Base-by-base conservation (phyloP, 140 eudicot species). In the Ambrosia hybrid region DNA sequence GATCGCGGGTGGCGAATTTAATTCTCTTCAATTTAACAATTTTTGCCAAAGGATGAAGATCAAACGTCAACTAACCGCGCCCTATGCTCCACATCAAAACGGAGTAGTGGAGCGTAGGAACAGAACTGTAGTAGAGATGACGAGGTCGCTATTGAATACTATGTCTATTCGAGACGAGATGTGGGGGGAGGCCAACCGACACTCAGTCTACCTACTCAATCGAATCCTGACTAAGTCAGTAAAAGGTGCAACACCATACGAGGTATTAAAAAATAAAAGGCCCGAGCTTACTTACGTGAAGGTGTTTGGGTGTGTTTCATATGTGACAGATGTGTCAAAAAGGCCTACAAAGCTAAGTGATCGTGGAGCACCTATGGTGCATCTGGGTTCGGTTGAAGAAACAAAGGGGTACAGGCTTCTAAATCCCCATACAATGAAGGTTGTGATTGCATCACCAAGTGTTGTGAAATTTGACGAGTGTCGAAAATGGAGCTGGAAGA, bases 41-140 rank as follows among this genome's bases (percentile, higher is more conserved):
- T 30, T 30, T 2, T 30, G 34, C 34, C 34, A 30, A 30, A 30
- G 34, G 34, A 6, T 5, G 11, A 11, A 46, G 11, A 15, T 65
- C 39, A 14, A 43, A 45, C 14, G n/a, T 0, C 14, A 65, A 12
- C 56, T 46, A 64, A 64, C 69, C 1, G n/a, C 69, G 1, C 69
- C 69, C 4, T n/a, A 64, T 14, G 3, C 69, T 5, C 69, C 51
- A 0, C 52, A 64, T 3, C 69, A 64, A 39, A 64, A 64, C 51
- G 52, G 30, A 30, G 34, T 30, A 30, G 34, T 30, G 2, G 2
- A 30, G 2, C 34, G 2, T 30, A 30, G 34, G 34, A 64, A 64
- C 15, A 5, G 69, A 39, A 64, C 69, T 4, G 26, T 64, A 2
- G n/a, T 64, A 8, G 51, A 64, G 51, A 64, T 34, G 69, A 64